phyloP scores from a whole-genome alignment of 1,284 basidiomycete species.

The Malassezia psittaci region DNA sequence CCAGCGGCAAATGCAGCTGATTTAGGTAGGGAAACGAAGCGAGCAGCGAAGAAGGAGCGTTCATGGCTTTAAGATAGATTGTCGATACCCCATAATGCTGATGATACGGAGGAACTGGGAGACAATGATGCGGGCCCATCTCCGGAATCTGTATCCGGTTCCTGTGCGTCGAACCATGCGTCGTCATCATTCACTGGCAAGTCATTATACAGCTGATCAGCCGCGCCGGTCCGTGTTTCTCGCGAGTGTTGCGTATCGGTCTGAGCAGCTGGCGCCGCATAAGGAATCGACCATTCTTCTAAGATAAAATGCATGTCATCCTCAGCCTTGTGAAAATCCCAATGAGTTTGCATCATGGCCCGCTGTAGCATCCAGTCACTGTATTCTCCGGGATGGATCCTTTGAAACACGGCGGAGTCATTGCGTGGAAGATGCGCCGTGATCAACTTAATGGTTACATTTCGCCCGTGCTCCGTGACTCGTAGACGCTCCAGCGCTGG shows the following conservation, averaged over 20 bases:
- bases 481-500: background rate
- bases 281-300: background rate
- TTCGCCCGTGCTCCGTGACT: background rate
- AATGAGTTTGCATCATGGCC: background rate
- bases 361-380: slow-evolving; percentile 9
- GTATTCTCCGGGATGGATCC: slow-evolving; percentile 1
- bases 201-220: background rate
- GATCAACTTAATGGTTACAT: background rate
- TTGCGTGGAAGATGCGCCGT: background rate
- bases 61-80: background rate
- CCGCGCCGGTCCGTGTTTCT: background rate
- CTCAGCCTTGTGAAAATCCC: background rate
- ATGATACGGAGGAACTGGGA: background rate
- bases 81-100: slow-evolving; percentile 4
- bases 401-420: background rate
- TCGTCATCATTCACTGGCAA: background rate
- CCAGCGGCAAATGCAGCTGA: background rate
- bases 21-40: background rate
- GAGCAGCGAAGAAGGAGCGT: background rate
- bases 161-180: background rate
- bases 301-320: background rate
- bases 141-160: background rate
- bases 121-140: background rate
- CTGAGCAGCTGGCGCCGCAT: background rate
- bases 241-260: background rate